phyloP scores from a whole-genome alignment of 129 eudicot genomes.

The Scalesia atractyloides region DNA sequence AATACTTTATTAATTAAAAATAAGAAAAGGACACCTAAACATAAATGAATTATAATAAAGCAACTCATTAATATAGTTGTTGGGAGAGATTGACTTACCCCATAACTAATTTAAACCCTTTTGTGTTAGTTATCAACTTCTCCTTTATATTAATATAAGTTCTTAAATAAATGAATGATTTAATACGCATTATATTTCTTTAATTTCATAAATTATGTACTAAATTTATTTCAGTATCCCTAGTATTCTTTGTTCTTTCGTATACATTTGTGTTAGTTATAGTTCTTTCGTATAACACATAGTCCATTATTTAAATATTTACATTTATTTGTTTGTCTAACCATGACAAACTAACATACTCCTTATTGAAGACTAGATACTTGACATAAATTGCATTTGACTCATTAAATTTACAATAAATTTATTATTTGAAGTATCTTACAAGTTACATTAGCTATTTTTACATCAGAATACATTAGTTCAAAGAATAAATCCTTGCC shows the following conservation, averaged over 20 bases:
- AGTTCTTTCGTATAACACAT: not conserved
- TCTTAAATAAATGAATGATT: not conserved
- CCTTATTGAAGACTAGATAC: too few relatives aligned
- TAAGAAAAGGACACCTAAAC: conserved; percentile 23
- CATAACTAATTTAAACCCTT: not conserved
- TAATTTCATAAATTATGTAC: not conserved
- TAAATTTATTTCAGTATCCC: not conserved
- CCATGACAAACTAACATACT: not conserved
- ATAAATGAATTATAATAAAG: conserved; percentile 22
- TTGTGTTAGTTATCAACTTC: conserved; percentile 23
- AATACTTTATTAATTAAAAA: not conserved
- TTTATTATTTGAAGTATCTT: not conserved
- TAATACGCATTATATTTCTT: conserved; percentile 5
- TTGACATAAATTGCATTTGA: not conserved
- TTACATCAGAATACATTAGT: not conserved
- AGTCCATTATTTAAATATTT: not conserved
- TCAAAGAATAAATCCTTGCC: too few relatives aligned
- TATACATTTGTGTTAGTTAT: too few relatives aligned
- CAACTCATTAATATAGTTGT: conserved; percentile 22
- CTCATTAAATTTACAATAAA: not conserved
- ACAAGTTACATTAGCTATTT: not conserved
- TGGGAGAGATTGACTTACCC: conserved; percentile 36
- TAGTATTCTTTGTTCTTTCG: too few relatives aligned
- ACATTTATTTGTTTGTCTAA: not conserved
- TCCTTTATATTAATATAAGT: not conserved